These are phyloP conservation scores for Haplosporangium gracile DNA, from an alignment of 192 early-diverging fungal species.

Conservation along the genomic window DNA sequence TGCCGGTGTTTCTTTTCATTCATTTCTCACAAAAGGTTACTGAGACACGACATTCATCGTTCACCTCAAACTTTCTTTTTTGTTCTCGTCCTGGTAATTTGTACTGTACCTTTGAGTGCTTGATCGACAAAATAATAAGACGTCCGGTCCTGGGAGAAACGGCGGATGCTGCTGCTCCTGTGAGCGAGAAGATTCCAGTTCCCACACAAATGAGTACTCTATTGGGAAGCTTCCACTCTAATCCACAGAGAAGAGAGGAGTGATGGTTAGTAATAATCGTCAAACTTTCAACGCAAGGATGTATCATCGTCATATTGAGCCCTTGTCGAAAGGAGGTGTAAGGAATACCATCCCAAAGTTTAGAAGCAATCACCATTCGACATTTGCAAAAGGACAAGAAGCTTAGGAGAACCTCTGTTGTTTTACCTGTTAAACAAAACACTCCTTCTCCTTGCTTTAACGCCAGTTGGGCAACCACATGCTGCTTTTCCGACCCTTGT, in stretches of 20 bases:
- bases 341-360: too few relatives aligned
- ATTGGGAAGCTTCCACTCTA: slow-evolving; percentile 51
- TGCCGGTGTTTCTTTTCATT: not conserved
- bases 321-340: too few relatives aligned
- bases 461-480: slow-evolving; percentile 26
- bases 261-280: too few relatives aligned
- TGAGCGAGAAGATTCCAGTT: slow-evolving; percentile 46
- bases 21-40: not conserved
- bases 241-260: not conserved
- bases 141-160: slow-evolving; percentile 40
- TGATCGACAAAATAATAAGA: slow-evolving; percentile 35
- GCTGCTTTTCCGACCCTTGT: slow-evolving; percentile 14
- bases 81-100: not conserved
- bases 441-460: slow-evolving; percentile 42
- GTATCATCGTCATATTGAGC: too few relatives aligned
- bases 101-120: slow-evolving; percentile 33
- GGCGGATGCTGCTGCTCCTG: slow-evolving; percentile 36
- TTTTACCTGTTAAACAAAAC: slow-evolving; percentile 24
- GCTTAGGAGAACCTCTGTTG: too few relatives aligned
- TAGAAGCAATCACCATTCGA: too few relatives aligned
- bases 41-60: not conserved
- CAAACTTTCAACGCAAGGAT: too few relatives aligned
- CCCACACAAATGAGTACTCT: slow-evolving; percentile 41
- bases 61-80: not conserved
- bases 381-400: too few relatives aligned